Base-by-base conservation (phyloP, 23 red algal species). In the Chondrus crispus region DNA sequence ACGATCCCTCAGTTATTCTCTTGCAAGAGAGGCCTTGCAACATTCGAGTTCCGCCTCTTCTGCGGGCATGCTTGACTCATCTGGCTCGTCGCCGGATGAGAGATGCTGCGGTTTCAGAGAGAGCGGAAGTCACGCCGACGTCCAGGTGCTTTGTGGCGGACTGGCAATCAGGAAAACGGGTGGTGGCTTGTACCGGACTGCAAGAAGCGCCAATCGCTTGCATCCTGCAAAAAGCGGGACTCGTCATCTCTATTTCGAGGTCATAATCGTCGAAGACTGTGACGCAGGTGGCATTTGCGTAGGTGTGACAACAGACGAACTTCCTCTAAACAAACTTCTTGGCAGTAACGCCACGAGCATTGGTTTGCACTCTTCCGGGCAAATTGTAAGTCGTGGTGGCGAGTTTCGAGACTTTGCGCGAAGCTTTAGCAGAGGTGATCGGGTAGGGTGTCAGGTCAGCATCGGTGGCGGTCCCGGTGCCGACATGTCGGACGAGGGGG, bases 241-340 rank as follows among this genome's bases (percentile, higher is more conserved):
- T 38, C n/a, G n/a, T n/a, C n/a, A n/a, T n/a, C n/a, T n/a, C n/a
- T 85, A 85, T 60, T 85, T 63, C 35, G 81, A 85, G 57, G 81
- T 60, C 14, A 58, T 85, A 11, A 58, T 85, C 54, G 52, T 85
- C 54, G 81, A 85, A 40, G 81, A 85, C 58, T 38, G 30, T 5
- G 51, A 43, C 35, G 51, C 29, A 4, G 81, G 81, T 24, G 81
- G 81, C 52, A 68, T 85, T 40, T 85, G 81, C 58, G 68, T 85
- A 38, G 81, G 81, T 41, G 81, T 85, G 30, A 35, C 48, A 14
- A 24, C 32, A 4, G 55, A 6, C 7, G 49, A 42, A 5, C 37
- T 44, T 32, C 14, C 29, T 5, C 58, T 44, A 40, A 68, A 42
- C 47, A 26, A 82, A 29, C 24, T 85, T 32, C 35, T 85, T 7